Evolutionary conservation across 208 protist genomes (phyloP).

Genomic region (Leishmania turanica): DNA sequence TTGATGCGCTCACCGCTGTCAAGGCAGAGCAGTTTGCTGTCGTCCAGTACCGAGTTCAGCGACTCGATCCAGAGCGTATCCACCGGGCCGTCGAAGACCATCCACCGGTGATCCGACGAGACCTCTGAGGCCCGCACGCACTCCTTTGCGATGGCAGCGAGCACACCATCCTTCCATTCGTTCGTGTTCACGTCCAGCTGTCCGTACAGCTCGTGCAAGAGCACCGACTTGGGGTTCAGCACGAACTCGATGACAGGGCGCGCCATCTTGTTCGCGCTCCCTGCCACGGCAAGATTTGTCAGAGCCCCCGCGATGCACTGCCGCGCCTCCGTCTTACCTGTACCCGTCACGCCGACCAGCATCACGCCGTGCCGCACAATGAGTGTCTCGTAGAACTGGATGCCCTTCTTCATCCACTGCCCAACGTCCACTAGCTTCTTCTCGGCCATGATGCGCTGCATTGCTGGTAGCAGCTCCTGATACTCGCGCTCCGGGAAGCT

Average conservation of each 20-base stretch:
- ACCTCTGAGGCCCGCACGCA: conserved; percentile 84
- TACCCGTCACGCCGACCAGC: conserved; percentile 98
- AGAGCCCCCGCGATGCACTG: conserved; percentile 84
- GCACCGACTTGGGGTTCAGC: conserved; percentile 98
- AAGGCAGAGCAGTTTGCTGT: conserved; percentile 98
- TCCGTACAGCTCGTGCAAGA: conserved; percentile 98
- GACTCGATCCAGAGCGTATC: conserved; percentile 99
- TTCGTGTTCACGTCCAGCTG: conserved; percentile 94
- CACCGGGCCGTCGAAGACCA: conserved; percentile 99
- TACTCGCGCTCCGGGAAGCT: conserved; percentile 95
- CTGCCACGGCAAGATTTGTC: conserved; percentile 55
- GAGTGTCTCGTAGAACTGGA: conserved; percentile 98
- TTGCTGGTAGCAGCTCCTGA: conserved; percentile 89
- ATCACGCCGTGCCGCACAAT: conserved; percentile 98
- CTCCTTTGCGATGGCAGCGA: conserved; percentile 91
- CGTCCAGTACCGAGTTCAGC: conserved; percentile 98
- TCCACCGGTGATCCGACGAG: conserved; percentile 94
- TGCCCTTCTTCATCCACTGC: conserved; percentile 94
- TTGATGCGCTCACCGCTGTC: conserved; percentile 98
- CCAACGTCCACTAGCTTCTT: conserved; percentile 81
- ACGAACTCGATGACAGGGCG: conserved; percentile 91
- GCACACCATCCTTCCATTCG: conserved; percentile 95
- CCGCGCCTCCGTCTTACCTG: conserved; percentile 94
- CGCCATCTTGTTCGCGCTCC: conserved; percentile 75
- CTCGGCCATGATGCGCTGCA: conserved; percentile 74